A percentile compares a stretch with the other conserved stretches of the same genome.
phyloP scores from a whole-genome alignment of 345 rosid species.

The Eucalyptus albens region DNA sequence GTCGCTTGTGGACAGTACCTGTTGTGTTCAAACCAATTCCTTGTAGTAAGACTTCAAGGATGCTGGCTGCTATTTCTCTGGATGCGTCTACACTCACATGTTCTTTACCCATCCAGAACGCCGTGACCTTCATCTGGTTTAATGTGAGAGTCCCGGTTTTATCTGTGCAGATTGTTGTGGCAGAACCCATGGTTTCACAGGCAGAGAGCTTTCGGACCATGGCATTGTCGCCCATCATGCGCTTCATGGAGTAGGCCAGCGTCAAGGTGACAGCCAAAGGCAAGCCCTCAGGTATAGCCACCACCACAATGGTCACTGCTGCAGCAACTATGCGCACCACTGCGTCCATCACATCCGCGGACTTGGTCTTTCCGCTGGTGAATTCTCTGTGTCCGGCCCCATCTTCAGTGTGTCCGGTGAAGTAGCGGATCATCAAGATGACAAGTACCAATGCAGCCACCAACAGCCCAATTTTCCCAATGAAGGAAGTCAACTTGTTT shows the following conservation, averaged over 20 bases:
- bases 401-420: constrained; percentile 54
- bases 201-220: constrained; percentile 80
- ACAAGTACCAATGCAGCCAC: constrained; percentile 59
- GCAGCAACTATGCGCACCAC: constrained; percentile 52
- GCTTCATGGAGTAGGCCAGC: constrained; percentile 73
- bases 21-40: constrained; percentile 63
- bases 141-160: constrained; percentile 77
- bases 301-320: constrained; percentile 67
- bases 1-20: constrained; percentile 25
- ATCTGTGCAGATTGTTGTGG: constrained; percentile 59
- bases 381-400: constrained; percentile 34
- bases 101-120: constrained; percentile 53
- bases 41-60: constrained; percentile 34
- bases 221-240: constrained; percentile 79
- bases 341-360: constrained; percentile 33
- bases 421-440: constrained; percentile 50
- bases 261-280: constrained; percentile 80
- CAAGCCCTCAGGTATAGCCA: constrained; percentile 75
- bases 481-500: constrained; percentile 53
- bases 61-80: not conserved
- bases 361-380: constrained; percentile 27
- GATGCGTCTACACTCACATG: not conserved
- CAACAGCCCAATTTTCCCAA: constrained; percentile 52
- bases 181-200: constrained; percentile 87
- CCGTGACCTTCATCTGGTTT: constrained; percentile 52